Evolutionary conservation across 1,139 yeast genomes (phyloP).

Genomic region (Taiozyma sp.): DNA sequence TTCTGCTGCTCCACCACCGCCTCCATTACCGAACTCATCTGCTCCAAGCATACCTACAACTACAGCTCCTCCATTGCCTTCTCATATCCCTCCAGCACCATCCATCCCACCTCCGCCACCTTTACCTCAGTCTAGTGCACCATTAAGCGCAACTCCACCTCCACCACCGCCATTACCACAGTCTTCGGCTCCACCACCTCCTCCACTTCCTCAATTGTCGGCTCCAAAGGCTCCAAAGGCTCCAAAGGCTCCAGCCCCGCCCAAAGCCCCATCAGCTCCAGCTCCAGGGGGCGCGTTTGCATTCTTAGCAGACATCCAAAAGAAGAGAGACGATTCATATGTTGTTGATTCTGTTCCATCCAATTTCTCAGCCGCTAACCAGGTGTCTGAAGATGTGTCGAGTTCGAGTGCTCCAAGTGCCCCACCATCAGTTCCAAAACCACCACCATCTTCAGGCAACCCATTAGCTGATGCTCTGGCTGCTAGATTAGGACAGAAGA

Average conservation of each 20-base stretch:
- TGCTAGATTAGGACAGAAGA: slow-evolving; percentile 16
- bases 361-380: slow-evolving; percentile 29
- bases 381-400: slow-evolving; percentile 28
- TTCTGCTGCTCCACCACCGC: slow-evolving; percentile 6
- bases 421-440: slow-evolving; percentile 18
- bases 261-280: slow-evolving; percentile 17
- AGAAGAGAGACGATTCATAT: slow-evolving; percentile 47
- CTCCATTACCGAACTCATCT: slow-evolving; percentile 10
- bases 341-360: slow-evolving; percentile 36
- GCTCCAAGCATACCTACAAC: not conserved
- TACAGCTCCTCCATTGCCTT: slow-evolving; percentile 19
- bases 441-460: slow-evolving; percentile 17
- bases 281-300: slow-evolving; percentile 31
- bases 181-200: slow-evolving; percentile 20
- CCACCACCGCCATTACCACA: slow-evolving; percentile 12
- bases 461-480: slow-evolving; percentile 24
- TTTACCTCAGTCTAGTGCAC: slow-evolving; percentile 17
- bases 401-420: slow-evolving; percentile 8
- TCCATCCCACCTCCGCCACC: slow-evolving; percentile 12
- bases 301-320: slow-evolving; percentile 52
- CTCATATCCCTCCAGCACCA: slow-evolving; percentile 8
- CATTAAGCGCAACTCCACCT: slow-evolving; percentile 11
- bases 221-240: slow-evolving; percentile 8
- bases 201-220: slow-evolving; percentile 19
- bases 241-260: slow-evolving; percentile 14